These are phyloP conservation scores for Colletotrichum tamarilloi DNA, from an alignment of 2,329 filamentous ascomycete species.

Conservation along the genomic window DNA sequence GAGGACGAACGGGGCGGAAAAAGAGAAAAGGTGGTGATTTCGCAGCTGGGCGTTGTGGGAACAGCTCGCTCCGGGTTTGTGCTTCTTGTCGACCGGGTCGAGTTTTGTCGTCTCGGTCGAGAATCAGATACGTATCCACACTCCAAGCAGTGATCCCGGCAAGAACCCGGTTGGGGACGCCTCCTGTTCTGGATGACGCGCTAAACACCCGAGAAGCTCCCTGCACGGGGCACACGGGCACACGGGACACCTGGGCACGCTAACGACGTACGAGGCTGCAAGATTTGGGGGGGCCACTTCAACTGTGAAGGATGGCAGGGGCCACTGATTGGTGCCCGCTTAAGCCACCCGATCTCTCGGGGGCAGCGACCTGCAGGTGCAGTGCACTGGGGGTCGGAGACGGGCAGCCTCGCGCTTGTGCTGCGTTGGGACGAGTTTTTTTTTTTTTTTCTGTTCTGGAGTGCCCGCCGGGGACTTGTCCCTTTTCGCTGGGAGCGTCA, in stretches of 20 bases:
- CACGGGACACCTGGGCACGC: constrained; percentile 11
- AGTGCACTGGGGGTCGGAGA: constrained; percentile 3
- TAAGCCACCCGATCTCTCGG: neutral
- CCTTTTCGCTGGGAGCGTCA: constrained; percentile 32
- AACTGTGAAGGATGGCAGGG: constrained; percentile 8
- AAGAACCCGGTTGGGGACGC: constrained; percentile 23
- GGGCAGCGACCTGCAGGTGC: constrained; percentile 19
- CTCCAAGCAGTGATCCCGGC: constrained; percentile 20
- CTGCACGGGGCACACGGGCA: constrained; percentile 13
- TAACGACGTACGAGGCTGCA: constrained; percentile 4
- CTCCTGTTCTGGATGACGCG: constrained; percentile 25
- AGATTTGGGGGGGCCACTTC: neutral
- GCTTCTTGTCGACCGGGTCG: constrained; percentile 29
- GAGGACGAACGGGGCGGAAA: neutral
- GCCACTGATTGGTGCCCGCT: constrained; percentile 32
- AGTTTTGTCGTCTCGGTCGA: constrained; percentile 36
- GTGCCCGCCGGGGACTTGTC: constrained; percentile 2
- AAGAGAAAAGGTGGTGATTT: constrained; percentile 12
- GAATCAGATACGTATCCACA: constrained; percentile 35
- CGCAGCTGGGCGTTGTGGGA: neutral
- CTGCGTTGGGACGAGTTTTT: constrained; percentile 5
- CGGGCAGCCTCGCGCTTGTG: constrained; percentile 23
- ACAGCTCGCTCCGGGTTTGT: constrained; percentile 2
- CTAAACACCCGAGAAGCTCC: constrained; percentile 26
- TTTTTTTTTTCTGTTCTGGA: neutral